Conservation (phyloP, 2,329 filamentous ascomycete species). For the Alternaria burnsii region DNA sequence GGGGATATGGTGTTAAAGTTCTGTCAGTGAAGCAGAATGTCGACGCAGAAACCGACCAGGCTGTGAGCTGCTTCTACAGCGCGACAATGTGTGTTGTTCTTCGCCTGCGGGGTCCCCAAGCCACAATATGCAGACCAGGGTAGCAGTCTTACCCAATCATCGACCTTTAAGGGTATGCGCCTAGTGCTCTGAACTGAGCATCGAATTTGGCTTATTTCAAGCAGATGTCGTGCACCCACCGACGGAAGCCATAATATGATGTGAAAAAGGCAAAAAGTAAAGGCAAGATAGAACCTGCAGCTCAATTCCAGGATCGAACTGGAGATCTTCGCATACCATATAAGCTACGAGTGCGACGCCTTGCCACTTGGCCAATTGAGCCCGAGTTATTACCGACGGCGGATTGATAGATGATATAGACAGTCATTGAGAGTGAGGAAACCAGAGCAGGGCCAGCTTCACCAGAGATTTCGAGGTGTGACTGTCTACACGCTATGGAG, state of each 20-base stretch:
- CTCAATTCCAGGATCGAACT: slow-evolving; percentile 31
- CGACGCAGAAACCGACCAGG: fast-evolving
- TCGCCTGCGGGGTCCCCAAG: not conserved
- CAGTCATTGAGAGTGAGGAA: not conserved
- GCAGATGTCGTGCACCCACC: not conserved
- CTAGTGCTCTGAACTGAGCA: not conserved
- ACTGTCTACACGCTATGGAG: not conserved
- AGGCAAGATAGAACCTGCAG: not conserved
- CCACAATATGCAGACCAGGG: not conserved
- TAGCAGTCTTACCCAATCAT: not conserved
- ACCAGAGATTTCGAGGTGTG: not conserved
- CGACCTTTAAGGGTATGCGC: not conserved
- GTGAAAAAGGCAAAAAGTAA: not conserved
- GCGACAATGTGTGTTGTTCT: not conserved
- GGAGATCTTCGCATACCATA: slow-evolving; percentile 31
- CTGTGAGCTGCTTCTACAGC: not conserved
- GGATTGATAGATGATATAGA: not conserved
- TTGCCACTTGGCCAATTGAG: slow-evolving; percentile 34
- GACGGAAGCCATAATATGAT: not conserved
- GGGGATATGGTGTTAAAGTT: too few relatives aligned
- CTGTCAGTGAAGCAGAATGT: not conserved
- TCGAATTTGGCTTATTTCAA: not conserved
- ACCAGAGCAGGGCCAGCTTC: not conserved
- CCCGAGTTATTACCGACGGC: not conserved
- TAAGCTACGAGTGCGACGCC: slow-evolving; percentile 34